Evolutionary conservation across 352 stramenopile genomes (phyloP).

Genomic region (Globisporangium middletonii): DNA sequence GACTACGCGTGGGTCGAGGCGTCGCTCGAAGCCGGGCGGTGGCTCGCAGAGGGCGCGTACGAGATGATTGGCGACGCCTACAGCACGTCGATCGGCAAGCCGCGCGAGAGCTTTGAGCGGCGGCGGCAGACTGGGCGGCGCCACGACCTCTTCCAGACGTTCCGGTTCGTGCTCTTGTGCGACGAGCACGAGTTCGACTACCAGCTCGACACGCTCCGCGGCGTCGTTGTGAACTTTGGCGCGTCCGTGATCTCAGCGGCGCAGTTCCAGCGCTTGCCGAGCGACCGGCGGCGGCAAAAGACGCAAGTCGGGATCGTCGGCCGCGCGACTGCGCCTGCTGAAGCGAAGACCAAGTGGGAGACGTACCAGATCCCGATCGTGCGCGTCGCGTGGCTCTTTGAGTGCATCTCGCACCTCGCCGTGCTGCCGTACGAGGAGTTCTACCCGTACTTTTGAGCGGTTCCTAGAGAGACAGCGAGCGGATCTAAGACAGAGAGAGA

Average conservation of each 20-base stretch:
- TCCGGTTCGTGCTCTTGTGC: conserved; percentile 75
- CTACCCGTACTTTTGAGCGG: conserved; percentile 60
- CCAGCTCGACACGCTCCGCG: conserved; percentile 49
- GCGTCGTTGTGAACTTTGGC: conserved; percentile 67
- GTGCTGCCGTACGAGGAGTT: conserved; percentile 84
- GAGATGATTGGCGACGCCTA: conserved; percentile 83
- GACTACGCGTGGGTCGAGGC: conserved; percentile 73
- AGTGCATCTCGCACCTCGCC: conserved; percentile 83
- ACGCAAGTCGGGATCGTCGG: conserved; percentile 69
- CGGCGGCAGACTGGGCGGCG: conserved; percentile 39
- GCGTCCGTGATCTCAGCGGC: conserved; percentile 33
- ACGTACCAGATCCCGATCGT: conserved; percentile 79
- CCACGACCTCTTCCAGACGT: conserved; percentile 72
- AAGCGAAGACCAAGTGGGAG: conserved; percentile 53
- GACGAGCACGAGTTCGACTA: conserved; percentile 68
- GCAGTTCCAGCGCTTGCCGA: conserved; percentile 19
- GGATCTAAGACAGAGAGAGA: too few relatives aligned
- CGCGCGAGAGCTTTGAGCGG: conserved; percentile 51
- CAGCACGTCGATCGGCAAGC: conserved; percentile 60
- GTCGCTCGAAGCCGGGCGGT: conserved; percentile 50
- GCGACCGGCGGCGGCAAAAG: conserved; percentile 19
- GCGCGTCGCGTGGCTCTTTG: conserved; percentile 83
- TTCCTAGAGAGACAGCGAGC: too few relatives aligned
- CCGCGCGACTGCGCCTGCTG: conserved; percentile 47
- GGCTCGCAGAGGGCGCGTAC: conserved; percentile 63